Evolutionary conservation across 768 basidiomycete species (phyloP), one percentile per base, ranked within the genome.

Genomic region (Boletus sensibilis): DNA sequence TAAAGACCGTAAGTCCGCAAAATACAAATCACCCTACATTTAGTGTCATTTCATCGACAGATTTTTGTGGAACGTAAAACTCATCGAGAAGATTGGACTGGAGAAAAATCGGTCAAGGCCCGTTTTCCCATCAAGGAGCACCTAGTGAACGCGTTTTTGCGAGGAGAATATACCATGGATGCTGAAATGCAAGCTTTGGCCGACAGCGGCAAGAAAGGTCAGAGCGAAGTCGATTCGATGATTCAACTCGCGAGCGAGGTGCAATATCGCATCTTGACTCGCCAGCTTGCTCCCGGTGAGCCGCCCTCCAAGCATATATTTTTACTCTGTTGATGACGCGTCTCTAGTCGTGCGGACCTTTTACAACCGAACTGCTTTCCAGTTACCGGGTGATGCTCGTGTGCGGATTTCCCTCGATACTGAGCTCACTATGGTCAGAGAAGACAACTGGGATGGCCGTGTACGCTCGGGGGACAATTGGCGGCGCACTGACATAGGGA

Each of bases 341-440:
- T 46, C 42, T 39, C 10, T 52, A 95, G 96, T 98, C 37, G 86
- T 96, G 88, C 83, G 96, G 20, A 93, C 95, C 10, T 99, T 98
- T 76, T 99, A 98, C 76, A 97, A 98, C 68, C 90, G 97, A 40
- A 98, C 97, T 14, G 97, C 97, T 1, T 99, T 99, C 80, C 97
- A 99, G 74, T 83, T 99, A 23, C 97, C 97, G 10, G 96, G 96
- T 21, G 96, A 99, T 68, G 96, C 94, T n/a, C 86, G 93, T 50
- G 97, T 99, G 37, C 94, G 97, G 49, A 98, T 99, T 57, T 98
- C 97, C 18, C 85, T 99, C 57, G 97, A 99, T 68, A 99, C 97
- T 0, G 93, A 98, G 70, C 82, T 99, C 34, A 89, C 92, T 4
- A 87, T 99, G 82, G 72, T 97, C 51, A 83, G 97, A 58, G 97